Base-by-base conservation (phyloP, 2,329 filamentous ascomycete genomes). In the Fusarium nematophilum region DNA sequence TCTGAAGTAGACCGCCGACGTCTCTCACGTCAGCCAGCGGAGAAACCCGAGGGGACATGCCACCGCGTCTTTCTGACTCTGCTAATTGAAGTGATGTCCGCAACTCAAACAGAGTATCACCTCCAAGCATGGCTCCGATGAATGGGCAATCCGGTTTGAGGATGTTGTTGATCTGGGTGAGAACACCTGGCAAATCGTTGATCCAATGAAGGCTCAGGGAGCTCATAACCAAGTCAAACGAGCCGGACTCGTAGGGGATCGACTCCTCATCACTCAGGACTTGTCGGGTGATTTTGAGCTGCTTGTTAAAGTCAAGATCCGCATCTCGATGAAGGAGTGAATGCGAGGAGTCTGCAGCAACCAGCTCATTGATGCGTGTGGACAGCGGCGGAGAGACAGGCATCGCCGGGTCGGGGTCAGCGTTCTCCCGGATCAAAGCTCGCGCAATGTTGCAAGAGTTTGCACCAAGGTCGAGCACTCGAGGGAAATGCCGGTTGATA, bases 141-240 rank as follows among this genome's bases (percentile, higher is more conserved):
- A 99, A 97, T 2, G 96, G 93, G 52, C 86, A 84, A 74, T 99
- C 95, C 0, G 94, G 93, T 76, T 96, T 96, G 21, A 99, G 83
- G 27, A 96, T 81, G 63, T 86, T 84, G 79, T 97, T 96, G 72
- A 97, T 90, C 72, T 96, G 92, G 2, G 88, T 82, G 3, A 99
- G 83, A 9, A 96, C 81, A 1, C 90, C 91, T 0, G 95, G 95
- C 5, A 99, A 85, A 74, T 99, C 92, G 74, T 99, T 99, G 81
- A 97, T 90, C 95, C 95, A 99, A 77, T 99, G 95, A 73, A 99
- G 81, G 53, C 90, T 93, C 55, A 97, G 79, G 51, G 90, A 96
- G 72, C 92, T 96, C 59, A 99, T 80, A 9, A 97, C 91, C 6
- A 96, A 87, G 73, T 98, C 93, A 74, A 97, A 98, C 4, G 89